These are phyloP conservation scores for Podaxis carcinomalis DNA, from an alignment of 768 basidiomycete genomes.

Conservation along the genomic window DNA sequence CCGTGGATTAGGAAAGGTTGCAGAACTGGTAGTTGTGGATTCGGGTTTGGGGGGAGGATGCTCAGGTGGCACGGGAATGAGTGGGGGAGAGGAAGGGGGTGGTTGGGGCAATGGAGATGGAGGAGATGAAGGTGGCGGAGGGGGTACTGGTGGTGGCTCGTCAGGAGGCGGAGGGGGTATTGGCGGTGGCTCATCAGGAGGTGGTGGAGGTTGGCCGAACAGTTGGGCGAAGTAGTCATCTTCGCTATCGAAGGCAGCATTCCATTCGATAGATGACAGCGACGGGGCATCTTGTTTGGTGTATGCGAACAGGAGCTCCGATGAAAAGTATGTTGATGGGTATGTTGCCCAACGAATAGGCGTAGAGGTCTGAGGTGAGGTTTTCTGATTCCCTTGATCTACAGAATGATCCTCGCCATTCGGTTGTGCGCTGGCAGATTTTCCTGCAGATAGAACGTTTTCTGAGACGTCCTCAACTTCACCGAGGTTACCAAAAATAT, in stretches of 20 bases:
- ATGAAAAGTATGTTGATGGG: slow-evolving; percentile 56
- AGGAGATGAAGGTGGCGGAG: slow-evolving; percentile 13
- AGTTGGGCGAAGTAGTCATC: slow-evolving; percentile 31
- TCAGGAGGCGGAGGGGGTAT: slow-evolving; percentile 29
- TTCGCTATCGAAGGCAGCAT: slow-evolving; percentile 16
- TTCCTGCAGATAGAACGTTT: slow-evolving; percentile 14
- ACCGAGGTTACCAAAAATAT: slow-evolving; percentile 30
- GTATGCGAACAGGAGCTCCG: slow-evolving; percentile 50
- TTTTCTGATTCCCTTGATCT: background rate
- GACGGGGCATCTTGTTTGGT: slow-evolving; percentile 33
- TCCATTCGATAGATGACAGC: slow-evolving; percentile 17
- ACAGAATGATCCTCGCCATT: background rate
- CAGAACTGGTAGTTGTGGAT: slow-evolving; percentile 9
- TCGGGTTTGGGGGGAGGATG: slow-evolving; percentile 11
- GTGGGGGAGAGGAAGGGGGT: slow-evolving; percentile 15
- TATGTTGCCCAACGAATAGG: slow-evolving; percentile 58
- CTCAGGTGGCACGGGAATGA: background rate
- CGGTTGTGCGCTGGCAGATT: background rate
- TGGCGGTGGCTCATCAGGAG: slow-evolving; percentile 31
- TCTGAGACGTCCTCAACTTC: slow-evolving; percentile 32
- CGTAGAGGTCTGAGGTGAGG: background rate
- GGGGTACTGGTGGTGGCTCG: slow-evolving; percentile 30
- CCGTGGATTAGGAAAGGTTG: background rate
- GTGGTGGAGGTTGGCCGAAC: slow-evolving; percentile 19
- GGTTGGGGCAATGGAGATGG: slow-evolving; percentile 13